Evolutionary conservation across 352 stramenopile genomes (phyloP).

Genomic region (Phytophthora vignae): DNA sequence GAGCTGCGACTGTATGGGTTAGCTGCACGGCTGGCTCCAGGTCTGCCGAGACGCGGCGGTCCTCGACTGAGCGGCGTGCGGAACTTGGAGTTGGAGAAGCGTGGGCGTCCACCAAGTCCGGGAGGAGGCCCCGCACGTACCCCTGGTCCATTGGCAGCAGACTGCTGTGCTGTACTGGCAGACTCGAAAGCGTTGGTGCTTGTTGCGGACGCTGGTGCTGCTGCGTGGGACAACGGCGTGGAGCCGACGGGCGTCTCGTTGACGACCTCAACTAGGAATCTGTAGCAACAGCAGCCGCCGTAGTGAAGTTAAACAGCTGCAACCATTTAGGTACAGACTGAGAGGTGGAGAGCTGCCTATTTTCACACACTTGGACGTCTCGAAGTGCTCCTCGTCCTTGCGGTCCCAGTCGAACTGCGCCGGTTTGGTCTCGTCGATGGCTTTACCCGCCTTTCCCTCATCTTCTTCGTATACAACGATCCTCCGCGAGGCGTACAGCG

Average conservation of each 20-base stretch:
- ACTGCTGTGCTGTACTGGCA: constrained; percentile 1
- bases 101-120: constrained; percentile 19
- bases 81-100: constrained; percentile 43
- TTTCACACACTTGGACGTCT: constrained; percentile 56
- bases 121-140: not conserved
- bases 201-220: not conserved
- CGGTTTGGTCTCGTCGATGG: constrained; percentile 70
- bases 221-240: not conserved
- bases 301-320: not conserved
- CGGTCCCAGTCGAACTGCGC: constrained; percentile 58
- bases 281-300: constrained; percentile 27
- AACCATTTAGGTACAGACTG: no score
- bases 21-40: constrained; percentile 5
- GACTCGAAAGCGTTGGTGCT: constrained; percentile 9
- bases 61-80: constrained; percentile 30
- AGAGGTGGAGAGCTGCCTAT: not conserved
- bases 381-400: constrained; percentile 71
- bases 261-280: constrained; percentile 79
- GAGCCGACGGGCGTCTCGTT: constrained; percentile 60
- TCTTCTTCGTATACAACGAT: constrained; percentile 71
- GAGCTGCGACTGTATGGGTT: constrained; percentile 27
- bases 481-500: constrained; percentile 57
- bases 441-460: constrained; percentile 44
- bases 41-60: constrained; percentile 24
- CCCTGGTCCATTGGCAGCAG: not conserved